These are phyloP conservation scores for Aurifilum marmelostoma DNA, from an alignment of 2,329 filamentous ascomycete species.

Conservation along the genomic window DNA sequence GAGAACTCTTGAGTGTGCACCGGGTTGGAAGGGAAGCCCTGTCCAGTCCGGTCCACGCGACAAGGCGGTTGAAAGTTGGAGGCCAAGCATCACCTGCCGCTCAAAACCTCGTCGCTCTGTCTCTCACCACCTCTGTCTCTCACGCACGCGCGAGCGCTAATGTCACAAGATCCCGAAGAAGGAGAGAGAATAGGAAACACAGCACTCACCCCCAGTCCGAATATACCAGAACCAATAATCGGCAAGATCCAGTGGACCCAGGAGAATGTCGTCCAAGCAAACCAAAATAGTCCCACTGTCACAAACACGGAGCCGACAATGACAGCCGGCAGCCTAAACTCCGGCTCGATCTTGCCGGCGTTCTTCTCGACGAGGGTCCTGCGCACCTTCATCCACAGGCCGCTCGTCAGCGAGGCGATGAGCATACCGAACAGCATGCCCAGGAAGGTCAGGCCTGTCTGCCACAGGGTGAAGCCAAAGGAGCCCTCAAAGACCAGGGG, in stretches of 20 bases:
- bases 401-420: slow-evolving; percentile 62
- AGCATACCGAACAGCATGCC: slow-evolving; percentile 72
- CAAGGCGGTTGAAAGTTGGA: neutral
- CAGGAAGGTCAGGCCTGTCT: slow-evolving; percentile 78
- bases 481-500: slow-evolving; percentile 75
- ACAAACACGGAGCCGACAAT: slow-evolving; percentile 77
- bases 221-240: slow-evolving; percentile 72
- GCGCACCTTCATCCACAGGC: slow-evolving; percentile 68
- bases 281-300: slow-evolving; percentile 82
- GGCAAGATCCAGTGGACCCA: slow-evolving; percentile 77
- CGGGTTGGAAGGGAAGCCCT: neutral
- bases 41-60: neutral
- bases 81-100: neutral
- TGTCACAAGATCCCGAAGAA: neutral
- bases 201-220: slow-evolving; percentile 67
- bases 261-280: slow-evolving; percentile 81
- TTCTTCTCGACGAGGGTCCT: slow-evolving; percentile 58
- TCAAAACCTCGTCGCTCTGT: neutral
- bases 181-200: neutral
- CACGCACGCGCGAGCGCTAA: no score
- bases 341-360: slow-evolving; percentile 72
- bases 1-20: neutral
- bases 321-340: slow-evolving; percentile 79
- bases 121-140: neutral
- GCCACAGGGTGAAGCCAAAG: slow-evolving; percentile 78